Base-by-base conservation (phyloP, 2,329 filamentous ascomycete species). In the Nemania serpens region DNA sequence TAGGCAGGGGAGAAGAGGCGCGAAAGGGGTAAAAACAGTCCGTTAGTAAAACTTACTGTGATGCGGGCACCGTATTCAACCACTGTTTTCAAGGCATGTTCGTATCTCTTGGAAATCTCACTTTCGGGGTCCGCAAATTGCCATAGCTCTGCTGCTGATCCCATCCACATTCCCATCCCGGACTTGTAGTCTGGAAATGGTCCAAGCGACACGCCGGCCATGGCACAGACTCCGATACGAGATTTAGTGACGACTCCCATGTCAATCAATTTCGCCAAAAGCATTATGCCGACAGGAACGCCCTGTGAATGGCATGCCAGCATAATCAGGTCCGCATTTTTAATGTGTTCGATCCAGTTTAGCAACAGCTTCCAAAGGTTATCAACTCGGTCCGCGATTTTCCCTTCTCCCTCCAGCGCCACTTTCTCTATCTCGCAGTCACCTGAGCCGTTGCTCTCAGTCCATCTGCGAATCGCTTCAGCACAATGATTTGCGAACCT, bases 231-330 rank as follows among this genome's bases (percentile, higher is more conserved):
- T 2, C 94, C 93, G 47, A 99, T 88, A 54, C 88, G 88, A 5
- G 90, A 84, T 42, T 85, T 84, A 13, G 87, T 88, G 33, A 98
- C 84, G 66, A 95, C 91, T 1, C 93, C 93, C 61, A 97, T 88
- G 55, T 95, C 90, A 55, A 99, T 93, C 43, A 99, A 81, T 75
- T 97, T 97, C 5, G 93, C 92, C 5, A 98, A 82, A 3, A 99
- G 82, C 88, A 97, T 97, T 61, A 97, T 84, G 5, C 91, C 89
- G 0, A 99, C 95, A 0, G 95, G 95, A 0, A 98, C 95, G 20
- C 95, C 95, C 75, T 99, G 95, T 2, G 92, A 96, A 75, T 99
- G 95, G 62, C 93, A 97, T 2, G 92, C 92, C n/a, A 99, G 80
- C 41, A 99, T 76, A 43, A 99, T 88, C 63, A 98, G 88, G 75